A percentile compares a stretch with the other conserved stretches of the same genome.
phyloP scores from a whole-genome alignment of 495 filamentous ascomycete genomes.

The Xylaria palmicola region DNA sequence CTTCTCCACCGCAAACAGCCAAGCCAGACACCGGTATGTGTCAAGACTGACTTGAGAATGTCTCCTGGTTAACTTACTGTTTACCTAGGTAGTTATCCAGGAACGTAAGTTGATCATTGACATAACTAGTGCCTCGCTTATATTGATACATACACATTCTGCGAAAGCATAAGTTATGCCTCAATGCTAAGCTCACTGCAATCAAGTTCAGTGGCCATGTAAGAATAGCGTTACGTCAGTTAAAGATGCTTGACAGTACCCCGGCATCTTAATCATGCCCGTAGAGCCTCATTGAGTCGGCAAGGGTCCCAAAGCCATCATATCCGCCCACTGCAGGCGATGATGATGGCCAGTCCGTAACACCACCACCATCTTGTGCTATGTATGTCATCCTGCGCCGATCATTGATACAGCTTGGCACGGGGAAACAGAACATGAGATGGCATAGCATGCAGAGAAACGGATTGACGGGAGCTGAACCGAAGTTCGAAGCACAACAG shows the following conservation, averaged over 20 bases:
- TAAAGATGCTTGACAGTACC: no score
- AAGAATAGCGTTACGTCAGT: no score
- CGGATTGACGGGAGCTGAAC: slow-evolving; percentile 4
- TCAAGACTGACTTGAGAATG: neutral
- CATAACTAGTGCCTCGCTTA: no score
- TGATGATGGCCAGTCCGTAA: neutral
- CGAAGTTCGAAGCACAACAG: neutral
- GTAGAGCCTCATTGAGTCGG: neutral
- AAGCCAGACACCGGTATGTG: neutral
- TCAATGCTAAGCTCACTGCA: neutral
- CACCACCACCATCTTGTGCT: neutral
- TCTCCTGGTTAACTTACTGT: no score
- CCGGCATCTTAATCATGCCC: neutral
- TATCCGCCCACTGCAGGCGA: neutral
- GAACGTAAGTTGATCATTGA: neutral
- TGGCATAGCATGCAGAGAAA: neutral
- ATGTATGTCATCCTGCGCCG: neutral
- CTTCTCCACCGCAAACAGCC: neutral
- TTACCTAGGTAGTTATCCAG: no score
- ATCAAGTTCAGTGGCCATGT: no score
- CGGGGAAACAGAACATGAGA: neutral
- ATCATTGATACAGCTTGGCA: neutral
- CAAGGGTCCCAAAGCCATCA: neutral
- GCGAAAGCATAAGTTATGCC: neutral
- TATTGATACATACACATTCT: neutral